These are phyloP conservation scores for Colletotrichum tropicale DNA, from an alignment of 2,329 filamentous ascomycete genomes.

Conservation along the genomic window DNA sequence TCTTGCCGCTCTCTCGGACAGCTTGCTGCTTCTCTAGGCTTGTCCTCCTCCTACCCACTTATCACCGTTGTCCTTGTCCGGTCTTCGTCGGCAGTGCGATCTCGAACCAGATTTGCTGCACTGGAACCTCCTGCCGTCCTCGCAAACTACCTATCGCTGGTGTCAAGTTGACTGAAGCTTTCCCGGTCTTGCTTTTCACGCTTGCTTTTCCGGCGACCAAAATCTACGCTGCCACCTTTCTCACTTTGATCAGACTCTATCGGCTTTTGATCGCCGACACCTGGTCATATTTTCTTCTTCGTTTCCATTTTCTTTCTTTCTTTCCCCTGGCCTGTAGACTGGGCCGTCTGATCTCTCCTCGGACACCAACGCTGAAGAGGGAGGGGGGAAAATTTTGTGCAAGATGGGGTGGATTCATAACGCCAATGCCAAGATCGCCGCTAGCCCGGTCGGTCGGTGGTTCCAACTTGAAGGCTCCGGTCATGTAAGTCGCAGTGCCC, in stretches of 20 bases:
- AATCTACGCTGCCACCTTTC: neutral
- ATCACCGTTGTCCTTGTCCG: neutral
- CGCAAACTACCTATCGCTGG: neutral
- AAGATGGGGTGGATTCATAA: slow-evolving; percentile 54
- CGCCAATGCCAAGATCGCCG: slow-evolving; percentile 64
- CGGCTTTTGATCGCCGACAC: neutral
- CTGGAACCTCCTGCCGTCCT: neutral
- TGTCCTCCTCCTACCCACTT: neutral
- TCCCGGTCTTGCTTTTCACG: neutral
- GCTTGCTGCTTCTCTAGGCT: neutral
- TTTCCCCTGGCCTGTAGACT: neutral
- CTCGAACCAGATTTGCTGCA: neutral
- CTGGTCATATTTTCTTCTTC: neutral
- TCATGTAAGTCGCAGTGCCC: slow-evolving; percentile 65
- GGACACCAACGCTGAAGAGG: neutral
- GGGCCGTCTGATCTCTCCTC: neutral
- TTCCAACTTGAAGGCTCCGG: slow-evolving; percentile 84
- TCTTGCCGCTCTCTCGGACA: neutral
- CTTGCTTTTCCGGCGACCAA: neutral
- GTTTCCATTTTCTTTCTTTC: neutral
- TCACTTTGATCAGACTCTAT: neutral
- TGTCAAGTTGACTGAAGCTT: neutral
- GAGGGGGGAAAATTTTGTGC: slow-evolving; percentile 2
- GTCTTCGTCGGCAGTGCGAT: neutral
- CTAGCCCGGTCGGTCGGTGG: slow-evolving; percentile 69